A percentile compares a stretch with the other conserved stretches of the same genome.
These are phyloP conservation scores for Polytrichum formosum DNA, from an alignment of 225 moss, liverwort and hornwort genomes.

Conservation along the genomic window DNA sequence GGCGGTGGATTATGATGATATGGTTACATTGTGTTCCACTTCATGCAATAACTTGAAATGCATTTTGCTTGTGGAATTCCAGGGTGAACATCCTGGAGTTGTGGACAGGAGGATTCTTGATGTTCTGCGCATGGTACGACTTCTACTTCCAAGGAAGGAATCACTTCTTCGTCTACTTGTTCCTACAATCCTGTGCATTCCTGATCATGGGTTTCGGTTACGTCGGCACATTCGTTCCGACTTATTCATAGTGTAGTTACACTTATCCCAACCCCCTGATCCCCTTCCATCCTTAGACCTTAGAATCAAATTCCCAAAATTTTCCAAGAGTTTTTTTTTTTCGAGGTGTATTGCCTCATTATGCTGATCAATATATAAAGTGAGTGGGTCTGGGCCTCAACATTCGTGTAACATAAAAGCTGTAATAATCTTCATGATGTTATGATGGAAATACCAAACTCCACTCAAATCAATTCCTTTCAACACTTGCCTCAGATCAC, in stretches of 20 bases:
- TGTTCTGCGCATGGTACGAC: slow-evolving; percentile 71
- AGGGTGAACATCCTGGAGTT: slow-evolving; percentile 75
- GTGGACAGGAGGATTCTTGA: slow-evolving; percentile 50
- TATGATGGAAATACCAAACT: too few species aligned
- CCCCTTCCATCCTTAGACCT: background rate
- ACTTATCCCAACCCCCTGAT: background rate
- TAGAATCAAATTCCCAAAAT: slow-evolving; percentile 8
- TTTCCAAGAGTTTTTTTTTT: slow-evolving; percentile 1
- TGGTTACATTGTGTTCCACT: background rate
- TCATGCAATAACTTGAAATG: background rate
- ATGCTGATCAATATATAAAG: slow-evolving; percentile 3
- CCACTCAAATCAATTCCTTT: too few species aligned
- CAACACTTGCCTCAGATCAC: too few species aligned
- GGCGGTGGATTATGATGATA: background rate
- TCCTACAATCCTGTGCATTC: slow-evolving; percentile 65
- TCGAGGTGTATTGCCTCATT: slow-evolving; percentile 9
- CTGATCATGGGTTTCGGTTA: slow-evolving; percentile 79
- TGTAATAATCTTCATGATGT: too few species aligned
- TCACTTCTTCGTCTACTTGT: slow-evolving; percentile 74
- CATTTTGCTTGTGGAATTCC: slow-evolving; percentile 3
- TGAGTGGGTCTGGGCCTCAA: background rate
- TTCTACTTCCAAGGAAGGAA: slow-evolving; percentile 71
- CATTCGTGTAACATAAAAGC: too few species aligned
- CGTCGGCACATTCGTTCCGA: slow-evolving; percentile 73
- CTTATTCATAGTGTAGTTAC: slow-evolving; percentile 12